Evolutionary conservation across 2,329 filamentous ascomycete species (phyloP).

Genomic region (Diaporthe eres): DNA sequence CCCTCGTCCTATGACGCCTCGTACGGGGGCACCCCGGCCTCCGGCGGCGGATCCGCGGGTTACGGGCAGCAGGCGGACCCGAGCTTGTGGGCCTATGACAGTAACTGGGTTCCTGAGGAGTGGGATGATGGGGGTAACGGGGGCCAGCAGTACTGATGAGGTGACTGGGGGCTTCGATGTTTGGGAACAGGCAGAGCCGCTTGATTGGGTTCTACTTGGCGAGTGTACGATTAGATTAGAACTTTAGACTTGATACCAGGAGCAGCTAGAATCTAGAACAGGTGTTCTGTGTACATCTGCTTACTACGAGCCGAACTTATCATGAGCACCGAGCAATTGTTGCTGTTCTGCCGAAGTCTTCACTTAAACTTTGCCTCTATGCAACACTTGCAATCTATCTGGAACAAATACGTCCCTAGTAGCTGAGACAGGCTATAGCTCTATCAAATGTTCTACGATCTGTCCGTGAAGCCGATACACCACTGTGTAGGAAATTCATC

Average conservation of each 20-base stretch:
- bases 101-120: slow-evolving; percentile 23
- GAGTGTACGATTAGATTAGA: slow-evolving; percentile 10
- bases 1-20: slow-evolving; percentile 20
- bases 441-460: no score
- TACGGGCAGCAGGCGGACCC: slow-evolving; percentile 4
- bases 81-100: slow-evolving; percentile 26
- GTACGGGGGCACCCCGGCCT: neutral
- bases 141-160: neutral
- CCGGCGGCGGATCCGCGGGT: neutral
- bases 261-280: neutral
- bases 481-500: neutral
- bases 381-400: rapidly evolving
- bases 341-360: neutral
- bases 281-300: neutral
- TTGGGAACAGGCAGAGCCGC: neutral
- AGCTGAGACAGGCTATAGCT: neutral
- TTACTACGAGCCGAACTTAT: neutral
- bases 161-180: neutral
- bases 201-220: neutral
- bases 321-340: no score
- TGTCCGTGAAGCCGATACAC: neutral
- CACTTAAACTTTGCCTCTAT: no score
- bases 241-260: neutral
- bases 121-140: slow-evolving; percentile 20
- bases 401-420: neutral